Evolutionary conservation across 2,329 filamentous ascomycete species (phyloP).

Genomic region (Sporothrix brasiliensis): DNA sequence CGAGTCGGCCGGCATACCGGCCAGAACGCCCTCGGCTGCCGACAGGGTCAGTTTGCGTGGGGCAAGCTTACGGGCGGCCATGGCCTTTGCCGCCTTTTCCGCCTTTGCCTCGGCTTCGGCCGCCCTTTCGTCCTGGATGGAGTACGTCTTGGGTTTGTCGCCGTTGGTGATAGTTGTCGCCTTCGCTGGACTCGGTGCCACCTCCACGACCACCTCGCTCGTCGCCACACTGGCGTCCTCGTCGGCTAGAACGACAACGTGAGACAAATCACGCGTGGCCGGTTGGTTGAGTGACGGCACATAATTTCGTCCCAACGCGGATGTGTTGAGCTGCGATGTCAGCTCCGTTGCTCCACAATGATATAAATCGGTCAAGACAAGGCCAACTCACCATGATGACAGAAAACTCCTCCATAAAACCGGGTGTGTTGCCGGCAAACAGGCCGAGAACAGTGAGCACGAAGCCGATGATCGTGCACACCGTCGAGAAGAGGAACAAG

Average conservation of each 20-base stretch:
- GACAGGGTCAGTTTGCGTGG: slow-evolving; percentile 34
- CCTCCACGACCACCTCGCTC: slow-evolving; percentile 5
- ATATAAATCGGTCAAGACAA: not conserved
- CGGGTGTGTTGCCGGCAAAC: slow-evolving; percentile 46
- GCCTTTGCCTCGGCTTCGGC: slow-evolving; percentile 31
- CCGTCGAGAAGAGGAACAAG: slow-evolving; percentile 38
- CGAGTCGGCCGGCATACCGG: slow-evolving; percentile 35
- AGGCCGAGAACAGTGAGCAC: slow-evolving; percentile 45
- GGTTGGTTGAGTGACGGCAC: slow-evolving; percentile 40
- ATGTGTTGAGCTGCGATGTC: slow-evolving; percentile 47
- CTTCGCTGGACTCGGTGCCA: not conserved
- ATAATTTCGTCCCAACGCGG: slow-evolving; percentile 47
- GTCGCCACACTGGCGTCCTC: slow-evolving; percentile 31
- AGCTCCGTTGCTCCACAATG: not conserved
- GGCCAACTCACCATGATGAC: slow-evolving; percentile 44
- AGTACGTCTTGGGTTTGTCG: slow-evolving; percentile 15
- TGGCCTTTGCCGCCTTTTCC: slow-evolving; percentile 18
- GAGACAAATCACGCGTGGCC: slow-evolving; percentile 37
- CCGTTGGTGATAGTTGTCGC: slow-evolving; percentile 30
- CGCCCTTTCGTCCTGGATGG: slow-evolving; percentile 34
- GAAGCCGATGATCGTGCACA: slow-evolving; percentile 44
- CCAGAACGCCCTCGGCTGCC: slow-evolving; percentile 36
- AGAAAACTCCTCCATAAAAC: slow-evolving; percentile 46
- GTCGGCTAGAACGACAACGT: slow-evolving; percentile 30
- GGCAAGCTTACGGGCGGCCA: slow-evolving; percentile 8